Conservation (phyloP, 371 early-diverging fungal species). For the Syncephalis plumigaleata region DNA sequence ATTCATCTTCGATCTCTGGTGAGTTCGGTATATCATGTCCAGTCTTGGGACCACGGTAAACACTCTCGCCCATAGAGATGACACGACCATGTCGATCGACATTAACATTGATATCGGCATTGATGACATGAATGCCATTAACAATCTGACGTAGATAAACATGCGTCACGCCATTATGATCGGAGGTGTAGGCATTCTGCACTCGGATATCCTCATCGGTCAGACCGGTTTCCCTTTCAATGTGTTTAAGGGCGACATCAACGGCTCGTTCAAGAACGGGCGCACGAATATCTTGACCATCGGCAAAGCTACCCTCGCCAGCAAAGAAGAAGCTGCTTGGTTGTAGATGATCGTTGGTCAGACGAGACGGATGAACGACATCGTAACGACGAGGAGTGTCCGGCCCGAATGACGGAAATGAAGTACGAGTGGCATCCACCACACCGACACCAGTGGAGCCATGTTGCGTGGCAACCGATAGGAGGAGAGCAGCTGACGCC, state of each 20-base stretch:
- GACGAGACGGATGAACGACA: not conserved
- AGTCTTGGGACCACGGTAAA: conserved; percentile 15
- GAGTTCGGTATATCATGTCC: too few species aligned
- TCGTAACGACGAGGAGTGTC: not conserved
- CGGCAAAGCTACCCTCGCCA: not conserved
- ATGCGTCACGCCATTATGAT: conserved; percentile 61
- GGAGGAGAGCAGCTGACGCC: too few species aligned
- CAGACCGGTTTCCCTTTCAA: conserved; percentile 1
- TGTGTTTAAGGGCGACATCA: too few species aligned
- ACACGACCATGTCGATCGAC: conserved; percentile 47
- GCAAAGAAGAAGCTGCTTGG: not conserved
- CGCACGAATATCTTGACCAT: not conserved
- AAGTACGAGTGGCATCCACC: not conserved
- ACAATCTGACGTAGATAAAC: conserved; percentile 59
- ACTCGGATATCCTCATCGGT: conserved; percentile 9
- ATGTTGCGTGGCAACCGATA: too few species aligned
- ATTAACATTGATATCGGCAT: conserved; percentile 70
- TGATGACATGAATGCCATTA: conserved; percentile 55
- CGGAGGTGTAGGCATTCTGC: conserved; percentile 40
- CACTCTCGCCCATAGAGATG: conserved; percentile 54
- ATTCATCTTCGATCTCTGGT: too few species aligned
- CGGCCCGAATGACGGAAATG: not conserved
- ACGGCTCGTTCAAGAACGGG: not conserved
- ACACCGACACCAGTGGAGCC: not conserved
- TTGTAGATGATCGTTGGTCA: too few species aligned